Base-by-base conservation (phyloP, 2,329 filamentous ascomycete genomes). In the Aspergillus flavus region DNA sequence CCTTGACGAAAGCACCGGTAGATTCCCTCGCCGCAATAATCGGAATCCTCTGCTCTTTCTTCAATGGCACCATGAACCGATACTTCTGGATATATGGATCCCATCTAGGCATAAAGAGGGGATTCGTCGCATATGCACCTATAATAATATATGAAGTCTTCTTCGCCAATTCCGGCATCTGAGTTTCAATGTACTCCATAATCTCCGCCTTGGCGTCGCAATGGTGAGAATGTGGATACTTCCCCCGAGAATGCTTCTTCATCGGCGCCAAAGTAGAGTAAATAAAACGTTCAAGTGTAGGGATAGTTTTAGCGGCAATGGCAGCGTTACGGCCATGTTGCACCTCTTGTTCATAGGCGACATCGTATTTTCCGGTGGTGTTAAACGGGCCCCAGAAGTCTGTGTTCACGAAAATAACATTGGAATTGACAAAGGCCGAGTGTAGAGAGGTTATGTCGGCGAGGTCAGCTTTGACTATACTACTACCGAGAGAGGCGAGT, bases 351-450 rank as follows among this genome's bases (percentile, higher is more conserved):
- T 84, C 76, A 64, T 83, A 84, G 0, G 82, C 82, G 4, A 61
- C 52, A 39, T 28, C 43, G 41, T 63, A 67, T 1, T 50, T 57
- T 10, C 63, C 61, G 0, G 50, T 64, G 61, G 76, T 80, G 6
- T 78, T 80, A 64, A 85, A 85, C 1, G 80, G 78, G 58, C 82
- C 81, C 81, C 82, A 87, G 73, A 84, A 87, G 65, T 87, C 81
- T 0, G 85, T 87, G 57, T 85, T 82, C 64, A 79, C 78, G 73
- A 87, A 87, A 63, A 87, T 85, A 61, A 81, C 70, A 62, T 82
- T 80, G 21, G 83, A 84, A 9, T 80, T 81, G 2, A 66, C 19
- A 59, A 79, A 79, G 5, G 76, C 76, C 19, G 39, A 32, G 11
- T 58, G 60, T 1, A 79, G 70, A 1, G 75, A 73, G 6, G 43